A percentile compares a stretch with the other conserved stretches of the same genome.
Conservation (phyloP, 768 basidiomycete species). For the Suillus subaureus region DNA sequence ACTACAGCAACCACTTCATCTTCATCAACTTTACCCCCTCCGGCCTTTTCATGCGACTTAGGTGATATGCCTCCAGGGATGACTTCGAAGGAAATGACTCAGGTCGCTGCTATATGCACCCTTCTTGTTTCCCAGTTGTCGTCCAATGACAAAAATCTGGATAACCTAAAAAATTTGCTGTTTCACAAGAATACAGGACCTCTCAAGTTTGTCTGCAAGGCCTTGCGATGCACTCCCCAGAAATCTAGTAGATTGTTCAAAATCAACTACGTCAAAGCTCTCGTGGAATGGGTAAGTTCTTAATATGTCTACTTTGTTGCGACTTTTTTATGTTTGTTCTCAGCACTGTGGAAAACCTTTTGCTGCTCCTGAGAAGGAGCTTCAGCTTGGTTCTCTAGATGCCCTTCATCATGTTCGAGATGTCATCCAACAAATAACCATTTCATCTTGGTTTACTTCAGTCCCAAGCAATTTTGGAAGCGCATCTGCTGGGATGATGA, state of each 20-base stretch:
- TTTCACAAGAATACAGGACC: not conserved
- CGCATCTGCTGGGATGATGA: slow-evolving; percentile 29
- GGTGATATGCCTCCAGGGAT: not conserved
- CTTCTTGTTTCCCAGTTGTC: not conserved
- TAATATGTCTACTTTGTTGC: not conserved
- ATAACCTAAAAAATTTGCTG: not conserved
- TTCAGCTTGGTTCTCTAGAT: not conserved
- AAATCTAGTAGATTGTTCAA: not conserved
- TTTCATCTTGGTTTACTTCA: slow-evolving; percentile 16
- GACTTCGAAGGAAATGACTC: not conserved
- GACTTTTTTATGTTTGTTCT: not conserved
- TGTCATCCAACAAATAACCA: not conserved
- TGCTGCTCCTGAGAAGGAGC: not conserved
- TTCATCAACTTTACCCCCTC: not conserved
- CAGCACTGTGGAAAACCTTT: not conserved
- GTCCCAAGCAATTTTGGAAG: slow-evolving; percentile 20
- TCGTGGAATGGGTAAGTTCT: not conserved
- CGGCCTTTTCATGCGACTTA: not conserved
- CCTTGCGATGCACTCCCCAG: not conserved
- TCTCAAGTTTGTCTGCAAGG: not conserved
- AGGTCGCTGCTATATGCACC: not conserved
- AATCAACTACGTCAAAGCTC: not conserved
- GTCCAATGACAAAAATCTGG: not conserved
- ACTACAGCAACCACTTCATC: not conserved
- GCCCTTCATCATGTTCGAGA: not conserved